Evolutionary conservation across 257 asterid genomes (phyloP).

Genomic region (Solanum commersonii): DNA sequence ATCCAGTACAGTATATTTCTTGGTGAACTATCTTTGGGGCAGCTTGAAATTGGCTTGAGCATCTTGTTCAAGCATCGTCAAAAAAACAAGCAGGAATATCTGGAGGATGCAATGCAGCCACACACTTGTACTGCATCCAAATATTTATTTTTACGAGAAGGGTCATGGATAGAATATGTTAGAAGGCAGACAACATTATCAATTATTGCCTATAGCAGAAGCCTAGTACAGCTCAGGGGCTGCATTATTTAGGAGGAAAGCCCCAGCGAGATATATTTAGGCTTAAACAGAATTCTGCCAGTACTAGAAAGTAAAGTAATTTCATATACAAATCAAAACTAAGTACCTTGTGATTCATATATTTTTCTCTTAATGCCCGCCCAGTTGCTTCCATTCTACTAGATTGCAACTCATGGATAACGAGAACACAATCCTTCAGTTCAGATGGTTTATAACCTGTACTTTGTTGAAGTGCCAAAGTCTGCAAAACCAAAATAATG

Average conservation of each 20-base stretch:
- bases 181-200: not conserved
- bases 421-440: slow-evolving; percentile 46
- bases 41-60: not conserved
- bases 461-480: slow-evolving; percentile 36
- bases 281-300: not conserved
- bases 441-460: slow-evolving; percentile 57
- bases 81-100: slow-evolving; percentile 22
- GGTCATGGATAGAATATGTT: not conserved
- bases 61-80: not conserved
- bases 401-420: slow-evolving; percentile 19
- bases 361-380: slow-evolving; percentile 19
- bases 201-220: not conserved
- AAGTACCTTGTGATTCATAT: slow-evolving; percentile 22
- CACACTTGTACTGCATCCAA: slow-evolving; percentile 22
- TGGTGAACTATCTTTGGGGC: not conserved
- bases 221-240: not conserved
- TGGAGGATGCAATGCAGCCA: slow-evolving; percentile 20
- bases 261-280: not conserved
- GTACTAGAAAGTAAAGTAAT: not conserved
- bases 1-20: not conserved
- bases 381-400: not conserved
- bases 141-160: not conserved
- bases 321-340: not conserved
- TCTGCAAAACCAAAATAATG: slow-evolving; percentile 25
- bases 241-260: not conserved